Evolutionary conservation across 176 grass and related monocot species (phyloP).

Genomic region (Eremochloa ophiuroides): DNA sequence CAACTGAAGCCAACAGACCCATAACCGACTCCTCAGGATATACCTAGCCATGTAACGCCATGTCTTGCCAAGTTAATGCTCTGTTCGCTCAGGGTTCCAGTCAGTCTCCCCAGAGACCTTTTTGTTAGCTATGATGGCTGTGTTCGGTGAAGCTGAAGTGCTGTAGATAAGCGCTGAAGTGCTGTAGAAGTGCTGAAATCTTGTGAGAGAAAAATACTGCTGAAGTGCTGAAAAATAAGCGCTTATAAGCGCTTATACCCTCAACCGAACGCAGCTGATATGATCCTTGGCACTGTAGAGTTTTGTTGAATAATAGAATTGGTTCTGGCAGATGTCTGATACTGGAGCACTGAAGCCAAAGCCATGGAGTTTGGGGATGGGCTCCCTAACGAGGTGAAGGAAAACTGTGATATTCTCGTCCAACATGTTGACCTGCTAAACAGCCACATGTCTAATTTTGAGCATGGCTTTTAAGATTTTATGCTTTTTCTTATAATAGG

Average conservation of each 20-base stretch:
- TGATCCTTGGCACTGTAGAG: neutral
- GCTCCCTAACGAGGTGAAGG: neutral
- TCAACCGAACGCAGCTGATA: too few relatives aligned
- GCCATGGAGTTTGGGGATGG: neutral
- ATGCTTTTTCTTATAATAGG: neutral
- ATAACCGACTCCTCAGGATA: neutral
- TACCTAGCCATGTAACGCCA: too few relatives aligned
- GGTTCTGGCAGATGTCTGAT: neutral
- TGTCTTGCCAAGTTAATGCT: neutral
- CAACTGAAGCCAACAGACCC: conserved; percentile 79
- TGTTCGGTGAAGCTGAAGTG: too few relatives aligned
- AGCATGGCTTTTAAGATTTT: neutral
- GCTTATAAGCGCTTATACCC: too few relatives aligned
- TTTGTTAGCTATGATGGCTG: neutral
- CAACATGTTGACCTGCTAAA: neutral
- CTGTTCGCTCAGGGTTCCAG: too few relatives aligned
- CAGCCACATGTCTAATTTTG: neutral
- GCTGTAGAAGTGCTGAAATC: too few relatives aligned
- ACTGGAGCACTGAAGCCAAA: neutral
- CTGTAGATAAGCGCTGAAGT: too few relatives aligned
- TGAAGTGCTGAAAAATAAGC: too few relatives aligned
- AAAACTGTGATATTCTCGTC: neutral
- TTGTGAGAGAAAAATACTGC: too few relatives aligned
- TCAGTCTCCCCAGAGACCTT: neutral
- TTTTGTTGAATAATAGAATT: neutral